Percentiles rank a stretch among this genome's conserved stretches.
These are phyloP conservation scores for Pythium coloratum DNA, from an alignment of 352 stramenopile genomes.

Conservation along the genomic window DNA sequence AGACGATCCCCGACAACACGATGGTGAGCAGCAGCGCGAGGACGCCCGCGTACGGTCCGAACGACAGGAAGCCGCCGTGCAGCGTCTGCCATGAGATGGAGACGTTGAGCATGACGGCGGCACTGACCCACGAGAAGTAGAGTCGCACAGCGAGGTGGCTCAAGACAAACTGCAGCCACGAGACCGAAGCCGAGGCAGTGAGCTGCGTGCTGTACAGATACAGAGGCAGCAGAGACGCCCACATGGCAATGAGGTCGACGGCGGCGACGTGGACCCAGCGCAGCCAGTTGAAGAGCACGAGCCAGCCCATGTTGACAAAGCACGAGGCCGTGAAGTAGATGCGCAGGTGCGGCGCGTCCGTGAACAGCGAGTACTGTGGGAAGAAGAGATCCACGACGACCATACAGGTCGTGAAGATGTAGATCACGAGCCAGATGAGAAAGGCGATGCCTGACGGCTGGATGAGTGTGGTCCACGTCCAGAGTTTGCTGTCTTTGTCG, in stretches of 20 bases:
- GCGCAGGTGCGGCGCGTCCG: conserved; percentile 43
- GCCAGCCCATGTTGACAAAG: conserved; percentile 51
- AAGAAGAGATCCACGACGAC: conserved; percentile 56
- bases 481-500: conserved; percentile 29
- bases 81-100: conserved; percentile 51
- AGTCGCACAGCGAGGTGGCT: conserved; percentile 59
- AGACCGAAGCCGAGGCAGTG: conserved; percentile 29
- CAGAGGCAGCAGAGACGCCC: conserved; percentile 51
- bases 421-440: conserved; percentile 73
- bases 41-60: conserved; percentile 43
- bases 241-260: conserved; percentile 52
- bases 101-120: conserved; percentile 51
- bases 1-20: conserved; percentile 45
- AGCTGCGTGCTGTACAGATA: conserved; percentile 62
- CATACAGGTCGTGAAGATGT: conserved; percentile 43
- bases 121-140: conserved; percentile 68
- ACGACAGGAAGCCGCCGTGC: conserved; percentile 36
- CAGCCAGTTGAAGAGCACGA: conserved; percentile 48
- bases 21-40: conserved; percentile 49
- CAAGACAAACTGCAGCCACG: conserved; percentile 51
- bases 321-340: conserved; percentile 55
- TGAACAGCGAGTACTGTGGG: conserved; percentile 47
- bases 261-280: conserved; percentile 42
- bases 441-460: conserved; percentile 58
- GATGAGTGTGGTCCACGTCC: conserved; percentile 48